Conservation (phyloP, 2,329 filamentous ascomycete genomes). For the Phyllosticta citrichinensis region DNA sequence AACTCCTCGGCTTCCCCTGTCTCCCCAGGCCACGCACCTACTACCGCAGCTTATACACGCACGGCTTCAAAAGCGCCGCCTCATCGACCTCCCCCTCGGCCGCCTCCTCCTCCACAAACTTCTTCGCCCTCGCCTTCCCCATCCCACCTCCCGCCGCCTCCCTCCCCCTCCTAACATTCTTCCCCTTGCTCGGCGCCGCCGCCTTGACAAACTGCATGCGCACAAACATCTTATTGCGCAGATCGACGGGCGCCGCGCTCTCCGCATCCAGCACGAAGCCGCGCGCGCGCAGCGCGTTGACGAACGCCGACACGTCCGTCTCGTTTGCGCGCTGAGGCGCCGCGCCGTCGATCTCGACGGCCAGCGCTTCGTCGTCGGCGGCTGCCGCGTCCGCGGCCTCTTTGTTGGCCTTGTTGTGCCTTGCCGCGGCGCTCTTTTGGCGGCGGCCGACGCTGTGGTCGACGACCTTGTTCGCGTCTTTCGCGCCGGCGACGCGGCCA, state of each 20-base stretch:
- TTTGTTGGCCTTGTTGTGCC: conserved; percentile 30
- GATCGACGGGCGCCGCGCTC: conserved; percentile 45
- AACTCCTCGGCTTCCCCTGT: no score
- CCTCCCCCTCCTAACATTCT: conserved; percentile 47
- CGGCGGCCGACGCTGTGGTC: conserved; percentile 60
- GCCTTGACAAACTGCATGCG: conserved; percentile 90
- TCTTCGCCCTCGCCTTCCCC: conserved; percentile 31
- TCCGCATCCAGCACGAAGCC: conserved; percentile 65
- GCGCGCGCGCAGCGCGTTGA: conserved; percentile 67
- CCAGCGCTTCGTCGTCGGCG: conserved; percentile 47
- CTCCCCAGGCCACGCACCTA: not conserved
- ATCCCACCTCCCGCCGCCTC: conserved; percentile 17
- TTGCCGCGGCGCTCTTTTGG: conserved; percentile 35
- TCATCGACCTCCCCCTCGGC: conserved; percentile 45
- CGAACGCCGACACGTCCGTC: conserved; percentile 79
- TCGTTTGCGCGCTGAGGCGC: conserved; percentile 38
- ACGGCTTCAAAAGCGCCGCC: conserved; percentile 75
- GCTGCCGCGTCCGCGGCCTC: conserved; percentile 40
- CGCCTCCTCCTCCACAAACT: conserved; percentile 27
- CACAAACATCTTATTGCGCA: conserved; percentile 96
- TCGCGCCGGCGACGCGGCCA: conserved; percentile 41
- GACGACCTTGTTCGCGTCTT: conserved; percentile 39
- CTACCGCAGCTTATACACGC: conserved; percentile 85
- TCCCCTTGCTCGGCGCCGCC: conserved; percentile 63
- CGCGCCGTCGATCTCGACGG: conserved; percentile 54